Base-by-base conservation (phyloP, 331 rosid genomes). In the Ulmus americana region DNA sequence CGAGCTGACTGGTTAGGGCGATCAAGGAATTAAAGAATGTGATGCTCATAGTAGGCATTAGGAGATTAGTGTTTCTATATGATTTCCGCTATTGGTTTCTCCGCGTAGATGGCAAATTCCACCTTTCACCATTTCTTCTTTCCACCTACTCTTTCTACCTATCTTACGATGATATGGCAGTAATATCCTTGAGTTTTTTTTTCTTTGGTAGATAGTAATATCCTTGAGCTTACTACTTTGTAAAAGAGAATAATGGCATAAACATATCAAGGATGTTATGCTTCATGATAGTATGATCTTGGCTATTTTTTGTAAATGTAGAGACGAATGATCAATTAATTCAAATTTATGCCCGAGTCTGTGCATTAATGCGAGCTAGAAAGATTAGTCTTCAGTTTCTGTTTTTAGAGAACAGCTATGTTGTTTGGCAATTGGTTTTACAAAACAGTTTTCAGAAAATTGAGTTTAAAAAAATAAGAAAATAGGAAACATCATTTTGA, bases 281-380 rank as follows among this genome's bases (percentile, higher is more conserved):
- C 45, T 63, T 76, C 38, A 70, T 48, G 60, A 20, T 12, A 38
- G 55, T 18, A 66, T 59, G 61, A 51, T 45, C 22, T 28, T 16
- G 63, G 73, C 44, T 54, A 22, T 20, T 45, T 56, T 60, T 59
- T 79, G 82, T 79, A 77, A 74, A 76, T 81, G 80, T 54, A 61
- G 71, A 55, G 58, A 10, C 38, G 71, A 40, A 63, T 69, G 55
- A 49, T 59, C 65, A 22, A 40, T 16, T 59, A 43, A 69, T 83
- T 70, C 81, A 65, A 39, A 59, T 71, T 65, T 65, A 75, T 74
- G 57, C 35, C 45, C 41, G 9, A 8, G 61, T 52, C 13, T 39
- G 5, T 42, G 1, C 51, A 6, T 38, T 4, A 7, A 0, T 40
- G 35, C 35, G 35, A 28, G 35, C 35, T 28, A 28, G 35, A 28